phyloP scores from a whole-genome alignment of 2,329 filamentous ascomycete species.

The Alternaria hordeiaustralica region DNA sequence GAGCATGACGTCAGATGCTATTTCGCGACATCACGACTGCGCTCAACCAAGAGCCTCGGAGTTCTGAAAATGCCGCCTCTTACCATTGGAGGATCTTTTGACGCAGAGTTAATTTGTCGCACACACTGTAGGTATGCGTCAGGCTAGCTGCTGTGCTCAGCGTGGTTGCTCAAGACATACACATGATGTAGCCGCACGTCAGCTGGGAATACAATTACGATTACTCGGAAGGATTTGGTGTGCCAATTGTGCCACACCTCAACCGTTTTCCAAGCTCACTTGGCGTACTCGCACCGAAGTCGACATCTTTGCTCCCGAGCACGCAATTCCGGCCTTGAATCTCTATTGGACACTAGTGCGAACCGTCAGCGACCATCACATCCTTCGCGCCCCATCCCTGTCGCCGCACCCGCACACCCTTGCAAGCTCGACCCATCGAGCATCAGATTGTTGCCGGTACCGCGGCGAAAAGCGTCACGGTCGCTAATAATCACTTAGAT shows the following conservation, averaged over 20 bases:
- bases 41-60: not conserved
- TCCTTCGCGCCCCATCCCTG: constrained; percentile 34
- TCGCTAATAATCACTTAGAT: constrained; percentile 3
- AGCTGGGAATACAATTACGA: not conserved
- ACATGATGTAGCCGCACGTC: not conserved
- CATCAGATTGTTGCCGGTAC: constrained; percentile 19
- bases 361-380: constrained; percentile 24
- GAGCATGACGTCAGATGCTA: constrained; percentile 7
- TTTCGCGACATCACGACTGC: not conserved
- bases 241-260: not conserved
- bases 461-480: constrained; percentile 20
- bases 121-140: not conserved
- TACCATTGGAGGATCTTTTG: not conserved
- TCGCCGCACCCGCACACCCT: constrained; percentile 32
- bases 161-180: not conserved
- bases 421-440: constrained; percentile 23
- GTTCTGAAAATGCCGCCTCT: not conserved
- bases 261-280: constrained; percentile 1
- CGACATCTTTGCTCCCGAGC: constrained; percentile 44
- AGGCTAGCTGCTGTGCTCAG: not conserved
- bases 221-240: not conserved
- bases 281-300: constrained; percentile 6
- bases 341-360: constrained; percentile 29
- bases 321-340: constrained; percentile 36
- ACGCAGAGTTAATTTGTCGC: not conserved